Percentiles rank a stretch among this genome's conserved stretches.
Conservation (phyloP, 1,284 basidiomycete genomes). For the Pseudozyma tsukubaensis region DNA sequence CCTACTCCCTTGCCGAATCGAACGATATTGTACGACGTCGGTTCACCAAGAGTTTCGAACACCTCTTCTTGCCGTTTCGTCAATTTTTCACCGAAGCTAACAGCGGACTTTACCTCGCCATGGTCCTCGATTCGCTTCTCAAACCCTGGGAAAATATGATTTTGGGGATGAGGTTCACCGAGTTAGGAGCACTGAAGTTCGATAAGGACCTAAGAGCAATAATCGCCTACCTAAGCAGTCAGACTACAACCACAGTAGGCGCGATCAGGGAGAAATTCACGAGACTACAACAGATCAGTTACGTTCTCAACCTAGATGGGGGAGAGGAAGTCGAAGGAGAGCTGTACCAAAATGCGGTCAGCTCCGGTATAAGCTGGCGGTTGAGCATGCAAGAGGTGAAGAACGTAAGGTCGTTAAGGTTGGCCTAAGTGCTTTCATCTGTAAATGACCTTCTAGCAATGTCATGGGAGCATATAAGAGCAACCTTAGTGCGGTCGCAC, state of each 20-base stretch:
- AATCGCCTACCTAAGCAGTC: constrained; percentile 82
- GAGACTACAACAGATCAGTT: constrained; percentile 91
- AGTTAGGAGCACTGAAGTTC: constrained; percentile 97
- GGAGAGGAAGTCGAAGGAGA: constrained; percentile 80
- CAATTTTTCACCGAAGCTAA: constrained; percentile 87
- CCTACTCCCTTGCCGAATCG: constrained; percentile 83
- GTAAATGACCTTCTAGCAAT: neutral
- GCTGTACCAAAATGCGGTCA: constrained; percentile 54
- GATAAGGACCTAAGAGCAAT: constrained; percentile 91
- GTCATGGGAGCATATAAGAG: neutral
- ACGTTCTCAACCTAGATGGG: constrained; percentile 86
- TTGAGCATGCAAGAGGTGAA: constrained; percentile 59
- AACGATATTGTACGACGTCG: constrained; percentile 86
- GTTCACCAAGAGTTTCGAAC: constrained; percentile 86
- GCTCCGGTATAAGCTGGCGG: constrained; percentile 58
- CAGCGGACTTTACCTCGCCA: constrained; percentile 83
- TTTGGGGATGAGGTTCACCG: constrained; percentile 83
- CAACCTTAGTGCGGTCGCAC: no score
- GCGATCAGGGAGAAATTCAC: constrained; percentile 85
- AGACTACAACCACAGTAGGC: constrained; percentile 77
- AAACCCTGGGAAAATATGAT: constrained; percentile 93
- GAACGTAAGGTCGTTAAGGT: constrained; percentile 35
- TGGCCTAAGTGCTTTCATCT: neutral
- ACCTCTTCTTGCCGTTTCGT: constrained; percentile 74
- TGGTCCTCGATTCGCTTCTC: constrained; percentile 85